Conservation (phyloP, 495 filamentous ascomycete species). For the Aspergillus affinis region DNA sequence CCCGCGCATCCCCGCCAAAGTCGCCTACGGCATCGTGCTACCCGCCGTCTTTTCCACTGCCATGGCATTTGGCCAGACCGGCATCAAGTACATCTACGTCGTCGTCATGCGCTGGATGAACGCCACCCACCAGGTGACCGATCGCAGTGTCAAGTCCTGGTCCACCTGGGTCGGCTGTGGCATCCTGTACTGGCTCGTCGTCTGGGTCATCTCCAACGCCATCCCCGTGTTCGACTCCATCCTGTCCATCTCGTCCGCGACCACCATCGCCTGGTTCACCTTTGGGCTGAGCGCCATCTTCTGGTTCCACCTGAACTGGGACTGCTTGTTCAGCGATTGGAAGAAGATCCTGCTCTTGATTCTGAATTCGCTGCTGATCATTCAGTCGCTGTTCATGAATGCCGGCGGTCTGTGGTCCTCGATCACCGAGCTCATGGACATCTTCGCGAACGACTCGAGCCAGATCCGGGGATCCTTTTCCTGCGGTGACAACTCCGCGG, state of each 20-base stretch:
- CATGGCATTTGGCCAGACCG: conserved; percentile 61
- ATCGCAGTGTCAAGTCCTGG: conserved; percentile 23
- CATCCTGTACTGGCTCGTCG: conserved; percentile 56
- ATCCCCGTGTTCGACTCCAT: conserved; percentile 72
- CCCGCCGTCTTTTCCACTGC: conserved; percentile 56
- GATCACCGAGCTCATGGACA: background rate
- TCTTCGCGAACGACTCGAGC: background rate
- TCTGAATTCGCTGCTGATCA: conserved; percentile 26
- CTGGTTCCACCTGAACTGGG: conserved; percentile 45
- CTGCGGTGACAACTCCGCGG: background rate
- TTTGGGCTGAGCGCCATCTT: conserved; percentile 44
- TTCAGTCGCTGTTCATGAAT: background rate
- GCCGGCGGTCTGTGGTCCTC: background rate
- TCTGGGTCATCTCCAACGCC: conserved; percentile 70
- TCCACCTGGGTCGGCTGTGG: conserved; percentile 59
- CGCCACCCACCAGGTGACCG: conserved; percentile 56
- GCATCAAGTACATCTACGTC: conserved; percentile 63
- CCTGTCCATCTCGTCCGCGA: conserved; percentile 43
- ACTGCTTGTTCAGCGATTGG: conserved; percentile 32
- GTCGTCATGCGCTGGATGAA: conserved; percentile 57
- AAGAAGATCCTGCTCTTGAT: conserved; percentile 38
- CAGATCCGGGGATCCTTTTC: background rate
- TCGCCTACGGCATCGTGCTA: conserved; percentile 71
- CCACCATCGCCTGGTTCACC: conserved; percentile 18
- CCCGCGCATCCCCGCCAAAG: conserved; percentile 58